Conservation (phyloP, 495 filamentous ascomycete genomes). For the Aspergillus panamensis region DNA sequence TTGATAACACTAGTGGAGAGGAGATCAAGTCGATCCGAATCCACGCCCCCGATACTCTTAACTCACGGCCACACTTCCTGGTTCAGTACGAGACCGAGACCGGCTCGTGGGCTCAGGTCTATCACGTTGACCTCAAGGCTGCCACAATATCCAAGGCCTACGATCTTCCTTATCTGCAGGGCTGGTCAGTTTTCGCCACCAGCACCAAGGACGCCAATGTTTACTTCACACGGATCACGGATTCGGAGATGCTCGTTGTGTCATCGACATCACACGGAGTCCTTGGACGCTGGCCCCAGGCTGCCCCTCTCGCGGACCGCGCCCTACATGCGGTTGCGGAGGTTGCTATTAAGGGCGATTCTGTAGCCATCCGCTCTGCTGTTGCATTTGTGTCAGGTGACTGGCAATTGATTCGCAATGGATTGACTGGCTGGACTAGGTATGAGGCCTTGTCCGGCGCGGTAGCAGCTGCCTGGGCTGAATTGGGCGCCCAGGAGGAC, state of each 20-base stretch:
- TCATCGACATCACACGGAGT: constrained; percentile 75
- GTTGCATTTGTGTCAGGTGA: constrained; percentile 68
- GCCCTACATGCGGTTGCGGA: constrained; percentile 74
- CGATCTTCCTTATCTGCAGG: constrained; percentile 62
- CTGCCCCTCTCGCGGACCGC: constrained; percentile 34
- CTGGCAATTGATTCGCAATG: constrained; percentile 80
- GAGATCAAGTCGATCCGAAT: constrained; percentile 63
- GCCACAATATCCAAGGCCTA: constrained; percentile 67
- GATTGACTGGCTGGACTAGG: constrained; percentile 73
- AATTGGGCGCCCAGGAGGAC: constrained; percentile 62
- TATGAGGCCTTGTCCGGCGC: constrained; percentile 75
- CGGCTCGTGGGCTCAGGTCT: constrained; percentile 80
- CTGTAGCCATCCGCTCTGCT: constrained; percentile 74
- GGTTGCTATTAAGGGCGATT: constrained; percentile 62
- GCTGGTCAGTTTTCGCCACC: constrained; percentile 70
- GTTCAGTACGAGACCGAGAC: constrained; percentile 72
- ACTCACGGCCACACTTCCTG: constrained; percentile 73
- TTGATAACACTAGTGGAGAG: constrained; percentile 52
- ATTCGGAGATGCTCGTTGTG: constrained; percentile 65
- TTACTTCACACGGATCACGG: constrained; percentile 78
- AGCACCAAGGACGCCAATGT: constrained; percentile 76
- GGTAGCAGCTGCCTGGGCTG: constrained; percentile 74
- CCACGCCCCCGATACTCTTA: constrained; percentile 66
- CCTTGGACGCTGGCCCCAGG: constrained; percentile 65
- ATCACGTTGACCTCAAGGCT: constrained; percentile 70